phyloP scores from a whole-genome alignment of 345 rosid species.

The Draba incana region DNA sequence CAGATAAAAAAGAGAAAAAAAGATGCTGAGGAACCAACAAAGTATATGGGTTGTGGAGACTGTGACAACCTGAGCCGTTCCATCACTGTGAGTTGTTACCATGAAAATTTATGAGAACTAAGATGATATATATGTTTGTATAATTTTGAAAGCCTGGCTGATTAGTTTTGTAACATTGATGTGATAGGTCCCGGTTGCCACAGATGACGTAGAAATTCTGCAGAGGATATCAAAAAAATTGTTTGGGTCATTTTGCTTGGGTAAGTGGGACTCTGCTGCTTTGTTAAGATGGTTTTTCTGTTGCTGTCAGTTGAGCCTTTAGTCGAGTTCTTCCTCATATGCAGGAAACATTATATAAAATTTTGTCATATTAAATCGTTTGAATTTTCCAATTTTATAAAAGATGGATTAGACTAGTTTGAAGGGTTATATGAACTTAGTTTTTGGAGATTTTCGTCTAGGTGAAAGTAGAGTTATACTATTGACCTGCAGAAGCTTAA shows the following conservation, averaged over 20 bases:
- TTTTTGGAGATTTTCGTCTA: neutral
- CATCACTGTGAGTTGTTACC: slow-evolving; percentile 56
- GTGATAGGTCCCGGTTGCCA: slow-evolving; percentile 73
- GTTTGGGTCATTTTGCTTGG: slow-evolving; percentile 70
- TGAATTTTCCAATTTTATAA: slow-evolving; percentile 1
- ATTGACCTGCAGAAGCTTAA: slow-evolving; percentile 5
- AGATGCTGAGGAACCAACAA: slow-evolving; percentile 79
- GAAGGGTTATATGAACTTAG: slow-evolving; percentile 13
- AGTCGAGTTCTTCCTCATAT: neutral
- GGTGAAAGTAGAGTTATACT: slow-evolving; percentile 2
- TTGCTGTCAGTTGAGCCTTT: neutral
- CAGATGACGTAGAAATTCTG: slow-evolving; percentile 77
- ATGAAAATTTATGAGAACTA: slow-evolving; percentile 12
- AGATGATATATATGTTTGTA: slow-evolving; percentile 24
- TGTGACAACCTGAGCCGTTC: slow-evolving; percentile 92
- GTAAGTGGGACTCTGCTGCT: slow-evolving; percentile 46
- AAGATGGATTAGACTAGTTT: slow-evolving; percentile 19
- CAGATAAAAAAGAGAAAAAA: slow-evolving; percentile 87
- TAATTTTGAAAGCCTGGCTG: slow-evolving; percentile 12
- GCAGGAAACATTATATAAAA: neutral
- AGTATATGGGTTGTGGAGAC: slow-evolving; percentile 90
- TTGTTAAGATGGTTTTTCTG: slow-evolving; percentile 6
- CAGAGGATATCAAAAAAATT: slow-evolving; percentile 79
- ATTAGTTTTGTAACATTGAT: slow-evolving; percentile 6
- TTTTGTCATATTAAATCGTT: neutral